Base-by-base conservation (phyloP, 176 grass and related monocot genomes). In the Panicum miliaceum region DNA sequence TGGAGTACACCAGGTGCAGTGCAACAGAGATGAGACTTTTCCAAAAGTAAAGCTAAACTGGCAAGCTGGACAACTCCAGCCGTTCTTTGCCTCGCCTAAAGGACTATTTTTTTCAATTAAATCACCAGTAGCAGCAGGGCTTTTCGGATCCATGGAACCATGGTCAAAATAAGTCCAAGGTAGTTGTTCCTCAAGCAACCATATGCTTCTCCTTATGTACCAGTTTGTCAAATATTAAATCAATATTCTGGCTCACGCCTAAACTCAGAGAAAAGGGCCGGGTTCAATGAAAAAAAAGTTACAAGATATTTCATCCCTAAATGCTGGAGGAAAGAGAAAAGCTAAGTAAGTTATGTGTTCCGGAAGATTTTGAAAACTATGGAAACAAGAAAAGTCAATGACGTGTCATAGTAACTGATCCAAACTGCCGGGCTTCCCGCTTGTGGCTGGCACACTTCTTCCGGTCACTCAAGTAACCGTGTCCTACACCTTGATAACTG, bases 311-410 rank as follows among this genome's bases (percentile, higher is more conserved):
- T 48, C 20, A 5, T 14, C 66, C 65, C 22, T 37, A 40, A 79
- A 63, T 62, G 20, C 75, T 50, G 84, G 84, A 47, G 54, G 25
- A 50, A 37, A 9, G 75, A 35, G 35, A 22, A 12, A 20, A 26
- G 37, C 9, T 11, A 46, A 54, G 3, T 23, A 6, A 23, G 4
- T 61, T 16, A 11, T 27, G 76, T 78, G 38, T 47, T 46, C 3
- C 36, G 35, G 14, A 74, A 74, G 48, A 1, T 12, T 14, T 7
- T 7, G 1, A 42, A 59, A 60, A 37, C 18, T 41, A 58, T 40
- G 74, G 74, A 54, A 54, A 46, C 57, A 73, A 86, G 34, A 43
- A 82, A 37, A 61, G 69, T 48, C 48, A 81, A 61, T 86, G 85
- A 59, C 35, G 37, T 76, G 61, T 60, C 41, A 18, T 2, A 11